These are phyloP conservation scores for Cystobasidium sp. DNA, from an alignment of 1,284 basidiomycete genomes.

Conservation along the genomic window DNA sequence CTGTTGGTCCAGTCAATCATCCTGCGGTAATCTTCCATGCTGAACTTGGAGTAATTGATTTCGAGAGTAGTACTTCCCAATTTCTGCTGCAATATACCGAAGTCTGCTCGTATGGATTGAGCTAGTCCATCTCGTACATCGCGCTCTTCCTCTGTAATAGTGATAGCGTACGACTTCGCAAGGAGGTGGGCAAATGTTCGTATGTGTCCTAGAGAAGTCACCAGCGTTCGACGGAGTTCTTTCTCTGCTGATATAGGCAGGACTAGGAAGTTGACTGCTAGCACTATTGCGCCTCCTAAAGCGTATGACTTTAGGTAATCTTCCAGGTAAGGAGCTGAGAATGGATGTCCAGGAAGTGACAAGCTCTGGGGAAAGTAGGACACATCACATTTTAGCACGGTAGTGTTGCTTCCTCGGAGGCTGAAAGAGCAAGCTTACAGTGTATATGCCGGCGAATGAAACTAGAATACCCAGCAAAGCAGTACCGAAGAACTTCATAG, in stretches of 20 bases:
- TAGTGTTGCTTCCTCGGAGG: no score
- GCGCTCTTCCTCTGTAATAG: conserved; percentile 56
- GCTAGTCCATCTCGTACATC: conserved; percentile 54
- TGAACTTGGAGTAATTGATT: conserved; percentile 56
- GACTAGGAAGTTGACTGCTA: conserved; percentile 56
- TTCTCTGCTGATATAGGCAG: conserved; percentile 56
- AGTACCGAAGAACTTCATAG: conserved; percentile 53
- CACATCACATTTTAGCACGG: background rate
- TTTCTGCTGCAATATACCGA: conserved; percentile 54
- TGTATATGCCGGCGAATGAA: conserved; percentile 56
- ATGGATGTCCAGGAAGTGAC: conserved; percentile 46
- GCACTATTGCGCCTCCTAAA: conserved; percentile 54
- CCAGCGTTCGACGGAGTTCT: conserved; percentile 56
- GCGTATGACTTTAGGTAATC: conserved; percentile 56
- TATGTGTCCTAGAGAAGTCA: conserved; percentile 55
- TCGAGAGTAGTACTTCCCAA: conserved; percentile 54
- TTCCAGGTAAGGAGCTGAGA: conserved; percentile 52
- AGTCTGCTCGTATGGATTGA: conserved; percentile 56
- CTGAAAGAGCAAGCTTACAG: no score
- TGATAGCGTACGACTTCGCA: conserved; percentile 56
- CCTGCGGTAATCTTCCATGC: conserved; percentile 54
- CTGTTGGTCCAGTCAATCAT: conserved; percentile 53
- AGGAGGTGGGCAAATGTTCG: conserved; percentile 54
- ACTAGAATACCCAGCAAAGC: conserved; percentile 55
- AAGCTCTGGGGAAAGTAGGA: conserved; percentile 22